Evolutionary conservation across 1,139 yeast species (phyloP), one percentile per base, ranked within the genome.

Genomic region (Kazachstania sp.): DNA sequence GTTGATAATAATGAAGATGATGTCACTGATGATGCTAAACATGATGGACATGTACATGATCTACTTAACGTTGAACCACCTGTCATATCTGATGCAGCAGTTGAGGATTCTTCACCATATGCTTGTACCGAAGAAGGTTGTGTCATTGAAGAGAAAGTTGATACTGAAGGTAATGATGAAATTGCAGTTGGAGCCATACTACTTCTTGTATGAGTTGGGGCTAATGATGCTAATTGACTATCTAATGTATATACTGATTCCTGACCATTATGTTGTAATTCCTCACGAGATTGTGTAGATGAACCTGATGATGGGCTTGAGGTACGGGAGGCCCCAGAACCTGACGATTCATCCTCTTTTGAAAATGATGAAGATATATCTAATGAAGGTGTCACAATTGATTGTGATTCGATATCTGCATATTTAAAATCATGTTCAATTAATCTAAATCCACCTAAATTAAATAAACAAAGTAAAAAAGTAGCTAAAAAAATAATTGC

Each of bases 401-500:
- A 39, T 31, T 26, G 31, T 7, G 41, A 39, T 19, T 64, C 67
- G 36, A 55, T 61, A 48, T 63, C 65, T 20, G 57, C 48, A 46
- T 63, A 58, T 20, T 55, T 61, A 60, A 86, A 84, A 64, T 88
- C 97, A 68, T 75, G 70, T 50, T 79, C 85, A 31, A 87, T 74
- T 46, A 88, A 67, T 51, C 80, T 72, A 58, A 80, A 83, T 3
- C 88, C 79, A 3, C 97, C 97, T 36, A 83, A 64, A 54, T 85
- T 83, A 67, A 88, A 90, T 54, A 86, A 83, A 55, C 77, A 72
- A 20, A 86, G 63, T 35, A 83, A 71, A 61, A 86, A 92, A 29
- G 83, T 73, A 3, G 88, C 83, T 48, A 85, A 70, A 58, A 82
- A 86, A 41, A 90, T 82, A 63, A 90, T 83, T 19, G 86, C 82